Evolutionary conservation across 2,329 filamentous ascomycete genomes (phyloP).

Genomic region (Davidsoniella eucalypti): DNA sequence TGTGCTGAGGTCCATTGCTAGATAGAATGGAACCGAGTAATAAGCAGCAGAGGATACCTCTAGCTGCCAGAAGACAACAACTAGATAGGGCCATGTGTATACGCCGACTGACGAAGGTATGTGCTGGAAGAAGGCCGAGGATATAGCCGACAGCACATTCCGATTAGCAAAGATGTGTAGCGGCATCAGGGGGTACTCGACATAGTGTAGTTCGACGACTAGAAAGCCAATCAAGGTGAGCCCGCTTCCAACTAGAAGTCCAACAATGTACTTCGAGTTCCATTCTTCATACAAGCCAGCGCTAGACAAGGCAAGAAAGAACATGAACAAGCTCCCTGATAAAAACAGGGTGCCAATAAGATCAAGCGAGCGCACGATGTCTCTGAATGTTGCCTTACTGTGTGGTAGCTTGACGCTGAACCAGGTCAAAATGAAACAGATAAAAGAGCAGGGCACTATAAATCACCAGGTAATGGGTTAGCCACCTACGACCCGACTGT

Average conservation of each 20-base stretch:
- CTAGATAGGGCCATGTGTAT: neutral
- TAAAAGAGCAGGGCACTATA: neutral
- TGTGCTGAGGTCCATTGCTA: neutral
- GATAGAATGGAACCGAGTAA: neutral
- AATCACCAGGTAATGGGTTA: too few species aligned
- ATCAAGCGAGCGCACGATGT: neutral
- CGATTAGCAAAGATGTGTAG: slow-evolving; percentile 4
- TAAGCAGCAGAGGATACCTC: neutral
- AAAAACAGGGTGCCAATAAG: neutral
- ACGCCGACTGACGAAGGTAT: slow-evolving; percentile 4
- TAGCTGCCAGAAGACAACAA: neutral
- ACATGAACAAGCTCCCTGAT: neutral
- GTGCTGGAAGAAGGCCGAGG: slow-evolving; percentile 1
- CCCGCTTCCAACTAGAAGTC: neutral
- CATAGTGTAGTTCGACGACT: neutral
- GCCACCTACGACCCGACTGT: too few species aligned
- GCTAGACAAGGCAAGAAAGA: neutral
- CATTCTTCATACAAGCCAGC: neutral
- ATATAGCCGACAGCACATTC: neutral
- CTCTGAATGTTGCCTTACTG: neutral
- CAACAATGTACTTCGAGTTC: neutral
- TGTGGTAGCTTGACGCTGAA: neutral
- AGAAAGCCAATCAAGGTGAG: neutral
- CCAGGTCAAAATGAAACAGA: slow-evolving; percentile 1
- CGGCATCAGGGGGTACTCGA: slow-evolving; percentile 2